These are phyloP conservation scores for Tetrahymena elliotti DNA, from an alignment of 73 alveolate species.

Conservation along the genomic window DNA sequence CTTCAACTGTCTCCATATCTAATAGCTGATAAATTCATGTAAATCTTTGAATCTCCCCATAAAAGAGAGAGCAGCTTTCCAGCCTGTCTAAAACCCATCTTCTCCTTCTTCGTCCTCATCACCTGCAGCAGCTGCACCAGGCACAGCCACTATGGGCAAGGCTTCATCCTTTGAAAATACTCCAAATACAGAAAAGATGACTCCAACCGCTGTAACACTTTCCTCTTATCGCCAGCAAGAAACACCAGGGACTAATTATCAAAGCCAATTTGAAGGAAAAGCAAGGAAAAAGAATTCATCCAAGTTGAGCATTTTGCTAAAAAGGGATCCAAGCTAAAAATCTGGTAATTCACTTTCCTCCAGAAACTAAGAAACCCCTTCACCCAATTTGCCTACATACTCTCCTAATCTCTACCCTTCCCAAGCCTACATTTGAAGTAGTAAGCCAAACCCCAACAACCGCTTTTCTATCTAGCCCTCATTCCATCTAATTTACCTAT, in stretches of 20 bases:
- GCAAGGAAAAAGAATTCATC: not conserved
- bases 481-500: too few species aligned
- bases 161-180: not conserved
- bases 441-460: not conserved
- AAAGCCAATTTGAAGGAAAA: not conserved
- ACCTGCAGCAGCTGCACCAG: not conserved
- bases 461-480: too few species aligned
- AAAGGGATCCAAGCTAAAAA: not conserved
- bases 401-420: not conserved
- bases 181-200: not conserved
- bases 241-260: not conserved
- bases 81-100: not conserved
- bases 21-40: not conserved
- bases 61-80: not conserved
- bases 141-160: not conserved
- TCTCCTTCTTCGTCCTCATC: not conserved
- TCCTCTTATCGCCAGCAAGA: not conserved
- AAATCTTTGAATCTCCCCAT: not conserved
- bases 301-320: not conserved
- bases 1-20: not conserved
- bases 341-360: not conserved
- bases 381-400: not conserved
- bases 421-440: not conserved
- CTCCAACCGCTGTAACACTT: not conserved
- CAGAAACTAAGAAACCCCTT: not conserved